Evolutionary conservation across 495 filamentous ascomycete species (phyloP).

Genomic region (Stereocaulon alpinum): DNA sequence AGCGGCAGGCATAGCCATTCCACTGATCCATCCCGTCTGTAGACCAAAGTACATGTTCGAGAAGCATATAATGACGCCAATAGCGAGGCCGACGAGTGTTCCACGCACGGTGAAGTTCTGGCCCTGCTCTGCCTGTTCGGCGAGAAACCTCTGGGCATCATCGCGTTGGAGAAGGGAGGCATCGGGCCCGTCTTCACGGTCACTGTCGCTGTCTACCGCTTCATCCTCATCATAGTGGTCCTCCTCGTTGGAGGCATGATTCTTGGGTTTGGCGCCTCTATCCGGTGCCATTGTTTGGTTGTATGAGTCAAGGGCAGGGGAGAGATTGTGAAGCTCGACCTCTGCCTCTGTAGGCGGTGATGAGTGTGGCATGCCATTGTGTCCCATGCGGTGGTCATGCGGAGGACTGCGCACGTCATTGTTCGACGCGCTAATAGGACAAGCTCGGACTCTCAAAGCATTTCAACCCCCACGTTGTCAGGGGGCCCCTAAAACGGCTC

Average conservation of each 20-base stretch:
- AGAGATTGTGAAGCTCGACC: constrained; percentile 5
- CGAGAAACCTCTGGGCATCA: constrained; percentile 30
- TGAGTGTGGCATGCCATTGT: background rate
- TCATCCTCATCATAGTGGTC: constrained; percentile 1
- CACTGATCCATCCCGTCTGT: constrained; percentile 85
- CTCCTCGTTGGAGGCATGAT: constrained; percentile 9
- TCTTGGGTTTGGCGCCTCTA: constrained; percentile 24
- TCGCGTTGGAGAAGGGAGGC: constrained; percentile 24
- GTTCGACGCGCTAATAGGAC: background rate
- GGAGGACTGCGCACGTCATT: background rate
- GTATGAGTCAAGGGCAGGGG: background rate
- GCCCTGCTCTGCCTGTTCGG: constrained; percentile 24
- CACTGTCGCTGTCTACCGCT: background rate
- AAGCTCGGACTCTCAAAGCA: no score
- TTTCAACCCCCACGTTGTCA: no score
- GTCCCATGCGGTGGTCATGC: background rate
- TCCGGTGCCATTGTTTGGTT: constrained; percentile 28
- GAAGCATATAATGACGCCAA: constrained; percentile 85
- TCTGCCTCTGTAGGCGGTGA: background rate
- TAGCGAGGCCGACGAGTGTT: constrained; percentile 65
- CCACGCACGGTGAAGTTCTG: constrained; percentile 75
- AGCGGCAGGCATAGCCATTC: constrained; percentile 87
- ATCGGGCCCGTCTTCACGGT: constrained; percentile 13
- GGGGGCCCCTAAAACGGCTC: no score
- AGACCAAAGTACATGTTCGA: constrained; percentile 97